Evolutionary conservation across 179 eudicot species (phyloP).

Genomic region (Heliamphora pulchella): DNA sequence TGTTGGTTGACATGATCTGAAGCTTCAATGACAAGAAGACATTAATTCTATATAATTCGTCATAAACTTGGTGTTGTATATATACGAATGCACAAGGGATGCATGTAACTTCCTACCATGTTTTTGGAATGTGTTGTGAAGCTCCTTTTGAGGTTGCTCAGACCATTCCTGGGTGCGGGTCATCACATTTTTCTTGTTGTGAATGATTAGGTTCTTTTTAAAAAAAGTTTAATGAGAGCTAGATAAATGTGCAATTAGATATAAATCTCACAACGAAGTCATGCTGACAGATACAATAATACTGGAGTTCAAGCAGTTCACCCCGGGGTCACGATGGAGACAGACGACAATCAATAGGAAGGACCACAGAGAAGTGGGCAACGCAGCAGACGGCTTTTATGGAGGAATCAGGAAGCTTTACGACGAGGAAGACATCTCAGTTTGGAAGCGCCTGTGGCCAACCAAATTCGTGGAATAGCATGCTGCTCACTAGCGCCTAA

Average conservation of each 20-base stretch:
- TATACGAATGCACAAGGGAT: too few species aligned
- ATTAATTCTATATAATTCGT: too few species aligned
- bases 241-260: background rate
- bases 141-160: too few species aligned
- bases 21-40: too few species aligned
- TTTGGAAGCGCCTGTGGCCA: slow-evolving; percentile 72
- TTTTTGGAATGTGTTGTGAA: too few species aligned
- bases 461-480: slow-evolving; percentile 40
- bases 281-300: slow-evolving; percentile 42
- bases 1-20: too few species aligned
- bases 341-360: slow-evolving; percentile 41
- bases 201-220: too few species aligned
- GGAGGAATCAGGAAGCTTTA: slow-evolving; percentile 78
- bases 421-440: slow-evolving; percentile 47
- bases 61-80: too few species aligned
- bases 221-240: too few species aligned
- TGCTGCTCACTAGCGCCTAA: background rate
- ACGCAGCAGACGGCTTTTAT: slow-evolving; percentile 67
- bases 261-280: background rate
- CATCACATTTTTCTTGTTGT: too few species aligned
- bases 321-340: slow-evolving; percentile 70
- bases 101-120: too few species aligned
- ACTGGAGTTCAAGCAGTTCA: slow-evolving; percentile 82
- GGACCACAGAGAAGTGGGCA: slow-evolving; percentile 71
- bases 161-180: too few species aligned